Evolutionary conservation across 2,329 filamentous ascomycete species (phyloP).

Genomic region (Cladosporium sp.): DNA sequence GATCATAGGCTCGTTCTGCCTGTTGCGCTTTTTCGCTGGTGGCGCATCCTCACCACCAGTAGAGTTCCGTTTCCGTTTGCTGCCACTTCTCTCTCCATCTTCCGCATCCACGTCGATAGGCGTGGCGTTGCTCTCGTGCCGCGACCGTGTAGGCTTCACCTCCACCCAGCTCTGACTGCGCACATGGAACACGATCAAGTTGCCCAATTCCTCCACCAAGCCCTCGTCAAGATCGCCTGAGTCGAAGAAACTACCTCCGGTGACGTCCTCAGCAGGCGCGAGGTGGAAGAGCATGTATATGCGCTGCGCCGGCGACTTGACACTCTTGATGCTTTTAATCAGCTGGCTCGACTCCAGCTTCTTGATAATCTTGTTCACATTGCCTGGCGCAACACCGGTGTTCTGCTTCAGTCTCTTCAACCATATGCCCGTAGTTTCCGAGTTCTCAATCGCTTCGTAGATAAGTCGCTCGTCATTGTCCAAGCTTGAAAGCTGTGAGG

Average conservation of each 20-base stretch:
- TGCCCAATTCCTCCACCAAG: conserved; percentile 76
- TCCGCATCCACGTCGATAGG: conserved; percentile 17
- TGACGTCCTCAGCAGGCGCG: conserved; percentile 82
- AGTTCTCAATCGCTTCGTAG: conserved; percentile 85
- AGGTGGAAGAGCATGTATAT: conserved; percentile 93
- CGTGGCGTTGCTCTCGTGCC: conserved; percentile 13
- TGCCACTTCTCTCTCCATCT: conserved; percentile 15
- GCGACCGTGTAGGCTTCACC: conserved; percentile 33
- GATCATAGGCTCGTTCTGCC: conserved; percentile 27
- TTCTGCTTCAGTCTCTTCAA: conserved; percentile 77
- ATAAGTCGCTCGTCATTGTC: conserved; percentile 75
- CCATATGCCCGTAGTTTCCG: conserved; percentile 86
- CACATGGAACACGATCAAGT: conserved; percentile 72
- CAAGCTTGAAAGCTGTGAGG: conserved; percentile 43
- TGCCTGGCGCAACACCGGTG: conserved; percentile 79
- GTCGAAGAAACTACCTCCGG: conserved; percentile 91
- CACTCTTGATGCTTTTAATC: conserved; percentile 86
- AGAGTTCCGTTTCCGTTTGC: conserved; percentile 31
- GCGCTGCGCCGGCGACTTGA: conserved; percentile 86
- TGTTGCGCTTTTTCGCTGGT: conserved; percentile 32
- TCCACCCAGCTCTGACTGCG: conserved; percentile 70
- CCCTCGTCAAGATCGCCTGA: conserved; percentile 86
- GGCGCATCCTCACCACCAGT: conserved; percentile 36
- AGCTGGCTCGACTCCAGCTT: conserved; percentile 77
- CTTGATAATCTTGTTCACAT: conserved; percentile 79